phyloP scores from a whole-genome alignment of 1,284 basidiomycete species.

The Leccinum fuscescens region DNA sequence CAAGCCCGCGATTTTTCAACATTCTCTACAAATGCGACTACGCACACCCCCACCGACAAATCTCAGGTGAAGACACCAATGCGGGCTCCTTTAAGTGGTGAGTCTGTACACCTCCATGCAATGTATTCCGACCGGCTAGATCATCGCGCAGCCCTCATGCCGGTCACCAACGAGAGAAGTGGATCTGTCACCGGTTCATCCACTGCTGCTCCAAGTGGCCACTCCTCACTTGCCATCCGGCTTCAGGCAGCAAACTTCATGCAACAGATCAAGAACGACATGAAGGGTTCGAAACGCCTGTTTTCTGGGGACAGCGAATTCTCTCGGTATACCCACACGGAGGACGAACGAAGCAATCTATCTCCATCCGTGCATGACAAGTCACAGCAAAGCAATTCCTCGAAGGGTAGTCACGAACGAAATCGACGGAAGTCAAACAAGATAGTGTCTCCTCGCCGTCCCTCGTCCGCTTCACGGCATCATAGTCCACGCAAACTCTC shows the following conservation, averaged over 20 bases:
- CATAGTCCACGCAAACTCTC: slow-evolving; percentile 29
- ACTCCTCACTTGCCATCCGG: slow-evolving; percentile 66
- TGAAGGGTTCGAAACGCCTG: slow-evolving; percentile 66
- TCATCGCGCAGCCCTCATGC: slow-evolving; percentile 10
- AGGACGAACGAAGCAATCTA: slow-evolving; percentile 30
- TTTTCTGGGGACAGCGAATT: slow-evolving; percentile 64
- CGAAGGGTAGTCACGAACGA: slow-evolving; percentile 21
- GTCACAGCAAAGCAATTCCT: slow-evolving; percentile 22
- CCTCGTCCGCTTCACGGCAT: slow-evolving; percentile 22
- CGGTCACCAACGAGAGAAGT: slow-evolving; percentile 11
- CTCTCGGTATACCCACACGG: slow-evolving; percentile 41
- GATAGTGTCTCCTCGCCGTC: slow-evolving; percentile 27
- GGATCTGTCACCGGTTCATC: slow-evolving; percentile 22
- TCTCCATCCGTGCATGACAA: slow-evolving; percentile 16
- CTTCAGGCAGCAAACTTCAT: slow-evolving; percentile 76
- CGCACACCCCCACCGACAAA: slow-evolving; percentile 21
- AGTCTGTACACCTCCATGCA: slow-evolving; percentile 4
- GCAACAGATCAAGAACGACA: slow-evolving; percentile 78
- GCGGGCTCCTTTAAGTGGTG: slow-evolving; percentile 12
- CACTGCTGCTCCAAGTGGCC: slow-evolving; percentile 33
- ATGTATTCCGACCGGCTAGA: slow-evolving; percentile 12
- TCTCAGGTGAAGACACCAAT: slow-evolving; percentile 6
- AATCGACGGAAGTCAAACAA: slow-evolving; percentile 24
- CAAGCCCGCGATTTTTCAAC: slow-evolving; percentile 73
- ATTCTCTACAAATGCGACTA: slow-evolving; percentile 55